A percentile compares a stretch with the other conserved stretches of the same genome.
Conservation (phyloP, 1,139 yeast genomes). For the Yamadazyma diddensiae region DNA sequence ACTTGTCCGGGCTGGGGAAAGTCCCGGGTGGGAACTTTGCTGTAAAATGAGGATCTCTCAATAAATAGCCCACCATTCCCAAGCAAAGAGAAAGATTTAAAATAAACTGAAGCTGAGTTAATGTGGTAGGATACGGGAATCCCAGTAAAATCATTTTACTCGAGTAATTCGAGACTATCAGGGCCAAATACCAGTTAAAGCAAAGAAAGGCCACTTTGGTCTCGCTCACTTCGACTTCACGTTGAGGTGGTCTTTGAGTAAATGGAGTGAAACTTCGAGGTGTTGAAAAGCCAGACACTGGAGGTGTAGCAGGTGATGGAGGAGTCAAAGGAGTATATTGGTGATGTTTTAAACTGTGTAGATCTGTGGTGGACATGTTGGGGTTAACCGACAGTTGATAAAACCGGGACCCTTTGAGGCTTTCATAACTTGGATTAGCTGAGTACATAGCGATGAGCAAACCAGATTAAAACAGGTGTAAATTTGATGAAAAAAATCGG, state of each 20-base stretch:
- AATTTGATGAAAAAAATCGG: no score
- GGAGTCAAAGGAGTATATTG: slow-evolving; percentile 31
- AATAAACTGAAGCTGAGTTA: slow-evolving; percentile 81
- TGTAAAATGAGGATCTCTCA: slow-evolving; percentile 20
- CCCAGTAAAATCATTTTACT: slow-evolving; percentile 70
- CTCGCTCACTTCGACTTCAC: slow-evolving; percentile 10
- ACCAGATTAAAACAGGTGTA: no score
- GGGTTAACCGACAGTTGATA: slow-evolving; percentile 21
- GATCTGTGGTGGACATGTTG: slow-evolving; percentile 29
- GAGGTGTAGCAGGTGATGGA: slow-evolving; percentile 36
- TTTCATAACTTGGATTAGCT: slow-evolving; percentile 15
- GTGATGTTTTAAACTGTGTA: slow-evolving; percentile 17
- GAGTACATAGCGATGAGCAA: slow-evolving; percentile 15
- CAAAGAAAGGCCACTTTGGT: slow-evolving; percentile 47
- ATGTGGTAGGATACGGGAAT: slow-evolving; percentile 76
- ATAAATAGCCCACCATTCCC: slow-evolving; percentile 21
- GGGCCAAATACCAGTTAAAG: slow-evolving; percentile 72
- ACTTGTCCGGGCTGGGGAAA: slow-evolving; percentile 36
- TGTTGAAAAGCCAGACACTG: no score
- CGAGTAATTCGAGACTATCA: slow-evolving; percentile 77
- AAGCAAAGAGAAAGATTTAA: slow-evolving; percentile 60
- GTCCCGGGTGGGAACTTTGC: slow-evolving; percentile 55
- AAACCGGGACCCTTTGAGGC: slow-evolving; percentile 9
- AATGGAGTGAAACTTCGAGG: slow-evolving; percentile 7
- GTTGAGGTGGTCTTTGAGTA: no score